Evolutionary conservation across 352 stramenopile genomes (phyloP).

Genomic region (Pythium chondricola): DNA sequence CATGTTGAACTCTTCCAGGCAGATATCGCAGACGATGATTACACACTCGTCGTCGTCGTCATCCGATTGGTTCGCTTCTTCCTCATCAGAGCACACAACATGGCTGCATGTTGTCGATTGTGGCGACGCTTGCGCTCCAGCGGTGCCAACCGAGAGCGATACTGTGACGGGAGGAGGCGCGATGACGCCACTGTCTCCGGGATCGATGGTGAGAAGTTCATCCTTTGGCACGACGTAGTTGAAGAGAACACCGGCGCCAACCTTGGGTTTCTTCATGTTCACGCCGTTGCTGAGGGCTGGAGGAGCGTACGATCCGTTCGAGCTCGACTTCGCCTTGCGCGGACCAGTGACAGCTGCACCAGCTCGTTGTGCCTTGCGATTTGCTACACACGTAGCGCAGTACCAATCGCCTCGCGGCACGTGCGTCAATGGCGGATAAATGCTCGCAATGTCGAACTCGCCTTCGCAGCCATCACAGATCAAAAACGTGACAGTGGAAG

Average conservation of each 20-base stretch:
- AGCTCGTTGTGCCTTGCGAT: too few relatives aligned
- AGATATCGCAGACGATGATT: constrained; percentile 72
- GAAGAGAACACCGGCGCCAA: neutral
- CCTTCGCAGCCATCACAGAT: constrained; percentile 69
- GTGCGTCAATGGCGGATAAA: constrained; percentile 34
- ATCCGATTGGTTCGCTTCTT: constrained; percentile 24
- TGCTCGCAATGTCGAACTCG: constrained; percentile 43
- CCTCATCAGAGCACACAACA: constrained; percentile 37
- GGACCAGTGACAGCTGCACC: too few relatives aligned
- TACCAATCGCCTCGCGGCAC: constrained; percentile 49
- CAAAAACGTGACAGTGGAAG: constrained; percentile 35
- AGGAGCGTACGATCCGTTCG: too few relatives aligned
- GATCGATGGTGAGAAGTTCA: constrained; percentile 12
- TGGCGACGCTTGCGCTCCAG: neutral
- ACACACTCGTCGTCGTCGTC: constrained; percentile 40
- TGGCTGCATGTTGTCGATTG: constrained; percentile 14
- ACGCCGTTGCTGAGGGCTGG: neutral
- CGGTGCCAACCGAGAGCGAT: neutral
- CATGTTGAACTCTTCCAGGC: constrained; percentile 70
- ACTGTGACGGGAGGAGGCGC: constrained; percentile 13
- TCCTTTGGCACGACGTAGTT: constrained; percentile 6
- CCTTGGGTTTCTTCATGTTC: constrained; percentile 27
- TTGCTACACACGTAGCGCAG: constrained; percentile 7
- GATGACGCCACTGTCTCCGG: constrained; percentile 16
- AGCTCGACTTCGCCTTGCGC: neutral